These are phyloP conservation scores for Sechiopsis laciniata DNA, from an alignment of 306 rosid species.

Conservation along the genomic window DNA sequence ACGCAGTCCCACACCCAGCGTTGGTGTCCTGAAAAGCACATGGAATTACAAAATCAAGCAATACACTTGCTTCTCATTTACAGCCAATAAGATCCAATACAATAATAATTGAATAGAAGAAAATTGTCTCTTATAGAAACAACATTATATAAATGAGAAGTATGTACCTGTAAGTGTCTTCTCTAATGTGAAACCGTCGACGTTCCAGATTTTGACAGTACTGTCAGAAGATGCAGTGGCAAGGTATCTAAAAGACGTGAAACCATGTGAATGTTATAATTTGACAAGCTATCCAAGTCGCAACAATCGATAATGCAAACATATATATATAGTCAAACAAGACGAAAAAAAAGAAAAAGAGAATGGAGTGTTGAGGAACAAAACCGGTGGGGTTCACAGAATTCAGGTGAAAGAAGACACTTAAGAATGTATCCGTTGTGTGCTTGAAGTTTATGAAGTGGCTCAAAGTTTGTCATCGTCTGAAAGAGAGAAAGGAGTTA, in stretches of 20 bases:
- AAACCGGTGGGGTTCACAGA: constrained; percentile 94
- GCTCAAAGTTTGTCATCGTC: constrained; percentile 98
- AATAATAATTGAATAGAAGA: not conserved
- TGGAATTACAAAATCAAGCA: constrained; percentile 20
- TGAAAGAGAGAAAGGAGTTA: constrained; percentile 34
- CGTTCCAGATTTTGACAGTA: constrained; percentile 96
- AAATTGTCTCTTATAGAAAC: not conserved
- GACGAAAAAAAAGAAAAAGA: not conserved
- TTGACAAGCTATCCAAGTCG: not conserved
- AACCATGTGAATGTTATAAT: constrained; percentile 18
- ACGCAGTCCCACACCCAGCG: constrained; percentile 99
- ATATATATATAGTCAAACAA: not conserved
- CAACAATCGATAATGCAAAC: not conserved
- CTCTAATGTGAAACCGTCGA: constrained; percentile 92
- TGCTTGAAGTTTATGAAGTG: constrained; percentile 98
- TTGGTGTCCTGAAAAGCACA: constrained; percentile 60
- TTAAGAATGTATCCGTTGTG: constrained; percentile 91
- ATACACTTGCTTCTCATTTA: constrained; percentile 1
- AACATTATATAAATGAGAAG: not conserved
- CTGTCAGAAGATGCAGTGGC: constrained; percentile 95
- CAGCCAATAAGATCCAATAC: not conserved
- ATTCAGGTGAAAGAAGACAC: constrained; percentile 93
- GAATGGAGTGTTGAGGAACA: constrained; percentile 17
- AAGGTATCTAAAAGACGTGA: constrained; percentile 55
- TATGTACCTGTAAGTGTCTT: constrained; percentile 74